Evolutionary conservation across 768 basidiomycete genomes (phyloP).

Genomic region (Tylopilus felleus): DNA sequence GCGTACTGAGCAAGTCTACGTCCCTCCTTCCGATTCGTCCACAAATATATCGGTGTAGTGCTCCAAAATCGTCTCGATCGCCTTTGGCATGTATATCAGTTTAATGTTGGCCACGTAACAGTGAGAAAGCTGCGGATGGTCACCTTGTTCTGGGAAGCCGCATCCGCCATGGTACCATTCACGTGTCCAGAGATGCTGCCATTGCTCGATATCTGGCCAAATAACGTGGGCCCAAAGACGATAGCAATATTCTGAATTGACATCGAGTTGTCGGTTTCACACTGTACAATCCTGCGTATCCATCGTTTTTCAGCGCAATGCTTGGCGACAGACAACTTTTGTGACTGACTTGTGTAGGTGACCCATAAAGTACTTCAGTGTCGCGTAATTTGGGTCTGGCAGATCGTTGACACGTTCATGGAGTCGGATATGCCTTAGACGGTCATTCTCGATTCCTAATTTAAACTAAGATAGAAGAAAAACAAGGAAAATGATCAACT

Average conservation of each 20-base stretch:
- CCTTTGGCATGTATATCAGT: conserved; percentile 43
- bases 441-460: conserved; percentile 90
- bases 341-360: conserved; percentile 78
- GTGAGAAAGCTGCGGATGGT: background rate
- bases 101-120: background rate
- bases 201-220: conserved; percentile 60
- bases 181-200: conserved; percentile 43
- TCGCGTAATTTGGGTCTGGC: conserved; percentile 98
- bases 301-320: conserved; percentile 7
- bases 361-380: conserved; percentile 91
- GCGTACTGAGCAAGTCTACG: conserved; percentile 12
- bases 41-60: conserved; percentile 97
- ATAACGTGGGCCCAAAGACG: conserved; percentile 96
- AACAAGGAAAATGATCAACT: conserved; percentile 30
- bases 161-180: conserved; percentile 62
- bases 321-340: background rate
- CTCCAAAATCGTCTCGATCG: conserved; percentile 91
- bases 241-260: conserved; percentile 90
- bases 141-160: conserved; percentile 71
- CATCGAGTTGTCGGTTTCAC: conserved; percentile 85
- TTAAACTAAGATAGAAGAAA: background rate
- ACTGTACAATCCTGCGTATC: conserved; percentile 65
- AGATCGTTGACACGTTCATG: conserved; percentile 98
- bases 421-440: conserved; percentile 89
- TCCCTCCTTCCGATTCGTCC: conserved; percentile 64